Conservation (phyloP, 305 asterid species). For the Striga hermonthica region DNA sequence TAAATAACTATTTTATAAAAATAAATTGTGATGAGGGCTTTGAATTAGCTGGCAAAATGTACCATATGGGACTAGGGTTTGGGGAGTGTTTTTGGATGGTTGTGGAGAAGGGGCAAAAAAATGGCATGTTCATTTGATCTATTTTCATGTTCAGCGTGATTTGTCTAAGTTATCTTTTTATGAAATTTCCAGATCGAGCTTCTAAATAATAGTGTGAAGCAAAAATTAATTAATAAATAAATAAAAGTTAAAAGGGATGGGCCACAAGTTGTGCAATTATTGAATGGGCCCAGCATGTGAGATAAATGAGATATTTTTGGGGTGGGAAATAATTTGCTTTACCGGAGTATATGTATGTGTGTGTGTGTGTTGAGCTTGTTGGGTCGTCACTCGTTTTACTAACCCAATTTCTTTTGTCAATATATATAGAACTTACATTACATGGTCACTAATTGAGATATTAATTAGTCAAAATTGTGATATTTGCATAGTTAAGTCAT, state of each 20-base stretch:
- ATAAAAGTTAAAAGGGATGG: neutral
- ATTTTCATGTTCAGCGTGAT: constrained; percentile 1
- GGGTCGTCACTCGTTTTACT: no score
- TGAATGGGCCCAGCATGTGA: neutral
- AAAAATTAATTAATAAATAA: neutral
- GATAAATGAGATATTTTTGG: neutral
- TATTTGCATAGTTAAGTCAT: no score
- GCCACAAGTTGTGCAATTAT: neutral
- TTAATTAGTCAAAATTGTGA: no score
- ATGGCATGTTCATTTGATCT: constrained; percentile 31
- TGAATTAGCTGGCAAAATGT: constrained; percentile 32
- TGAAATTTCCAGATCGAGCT: neutral
- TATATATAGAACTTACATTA: no score
- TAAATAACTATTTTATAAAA: neutral
- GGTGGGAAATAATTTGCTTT: neutral
- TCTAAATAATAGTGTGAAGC: neutral
- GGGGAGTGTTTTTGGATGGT: constrained; percentile 34
- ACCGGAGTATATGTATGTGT: no score
- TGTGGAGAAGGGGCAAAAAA: constrained; percentile 26
- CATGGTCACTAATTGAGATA: no score
- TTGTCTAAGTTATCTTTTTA: constrained; percentile 18
- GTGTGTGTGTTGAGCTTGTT: no score
- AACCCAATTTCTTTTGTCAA: no score
- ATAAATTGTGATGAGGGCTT: constrained; percentile 8
- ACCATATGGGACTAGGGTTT: constrained; percentile 12